Evolutionary conservation across 2,329 filamentous ascomycete genomes (phyloP), one percentile per base, ranked within the genome.

Genomic region (Fusarium sacchari): DNA sequence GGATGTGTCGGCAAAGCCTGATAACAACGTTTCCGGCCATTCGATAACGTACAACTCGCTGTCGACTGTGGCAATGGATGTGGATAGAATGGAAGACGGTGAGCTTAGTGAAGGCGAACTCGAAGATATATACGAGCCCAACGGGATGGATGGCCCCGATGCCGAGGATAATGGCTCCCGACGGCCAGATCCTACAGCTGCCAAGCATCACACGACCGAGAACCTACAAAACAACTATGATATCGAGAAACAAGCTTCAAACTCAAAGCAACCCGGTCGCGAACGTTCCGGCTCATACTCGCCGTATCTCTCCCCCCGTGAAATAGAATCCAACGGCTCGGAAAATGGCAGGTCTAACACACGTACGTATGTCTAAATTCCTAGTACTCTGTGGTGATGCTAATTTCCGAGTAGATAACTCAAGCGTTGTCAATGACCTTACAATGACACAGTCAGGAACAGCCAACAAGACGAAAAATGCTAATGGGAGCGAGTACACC

Each of bases 31-130:
- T 24, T 43, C 32, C n/a, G 46, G 58, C 32, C 44, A 12, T 53
- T 43, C 46, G 8, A 40, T 32, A 20, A 50, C 60, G 32, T 58
- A 67, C n/a, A 52, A 61, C 24, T 67, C 42, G 32, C 66, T 62
- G 32, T 61, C 59, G 36, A 39, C 36, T 12, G 49, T 40, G 12
- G 34, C n/a, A 10, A 58, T 39, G 15, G 69, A 71, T 36, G 72
- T 73, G 12, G 76, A 77, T 42, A 74, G 61, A 6, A 74, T 77
- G 52, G 93, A 96, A 77, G 94, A 97, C 77, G 93, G 93, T 22
- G 94, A 97, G 80, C 80, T 96, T 36, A 93, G 90, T 71, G 94
- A 96, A 76, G 88, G 86, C 24, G 90, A 92, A 75, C 86, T 88
- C 55, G 88, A 90, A 56, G 87, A 90, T 74, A 76, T 87, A 6